Conservation (phyloP, 2,329 filamentous ascomycete genomes). For the Fusarium concolor region DNA sequence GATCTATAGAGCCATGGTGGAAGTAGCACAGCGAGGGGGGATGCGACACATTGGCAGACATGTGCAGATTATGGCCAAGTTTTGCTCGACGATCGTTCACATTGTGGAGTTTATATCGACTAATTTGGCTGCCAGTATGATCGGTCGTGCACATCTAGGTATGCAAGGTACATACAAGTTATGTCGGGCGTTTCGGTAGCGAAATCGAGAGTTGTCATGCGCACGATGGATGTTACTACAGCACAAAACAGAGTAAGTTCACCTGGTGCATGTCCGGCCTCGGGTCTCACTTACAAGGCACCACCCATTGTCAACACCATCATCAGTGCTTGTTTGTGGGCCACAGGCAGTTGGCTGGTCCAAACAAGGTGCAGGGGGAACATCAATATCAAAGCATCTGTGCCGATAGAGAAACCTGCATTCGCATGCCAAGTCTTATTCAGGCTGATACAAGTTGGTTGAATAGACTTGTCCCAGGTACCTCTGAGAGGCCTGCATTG, state of each 20-base stretch:
- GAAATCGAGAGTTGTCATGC: constrained; percentile 55
- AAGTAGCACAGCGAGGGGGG: constrained; percentile 53
- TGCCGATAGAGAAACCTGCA: constrained; percentile 59
- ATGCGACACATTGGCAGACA: constrained; percentile 56
- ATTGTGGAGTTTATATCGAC: constrained; percentile 53
- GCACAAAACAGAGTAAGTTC: constrained; percentile 41
- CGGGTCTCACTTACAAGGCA: constrained; percentile 52
- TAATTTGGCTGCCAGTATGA: constrained; percentile 1
- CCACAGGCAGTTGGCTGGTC: constrained; percentile 55
- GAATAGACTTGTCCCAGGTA: constrained; percentile 58
- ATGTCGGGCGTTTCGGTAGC: constrained; percentile 54
- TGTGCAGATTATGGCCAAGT: constrained; percentile 55
- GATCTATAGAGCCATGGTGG: constrained; percentile 49
- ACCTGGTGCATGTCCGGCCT: not conserved
- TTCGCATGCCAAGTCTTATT: constrained; percentile 63
- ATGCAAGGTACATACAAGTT: constrained; percentile 47
- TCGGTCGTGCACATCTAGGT: not conserved
- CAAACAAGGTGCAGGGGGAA: constrained; percentile 62
- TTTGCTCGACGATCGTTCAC: constrained; percentile 56
- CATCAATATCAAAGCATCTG: constrained; percentile 59
- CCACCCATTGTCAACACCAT: constrained; percentile 58
- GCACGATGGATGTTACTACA: constrained; percentile 57
- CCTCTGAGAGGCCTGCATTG: constrained; percentile 62
- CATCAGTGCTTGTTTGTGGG: constrained; percentile 56
- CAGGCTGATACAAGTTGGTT: constrained; percentile 59